Evolutionary conservation across 257 asterid species (phyloP).

Genomic region (Thymus mandschuricus): DNA sequence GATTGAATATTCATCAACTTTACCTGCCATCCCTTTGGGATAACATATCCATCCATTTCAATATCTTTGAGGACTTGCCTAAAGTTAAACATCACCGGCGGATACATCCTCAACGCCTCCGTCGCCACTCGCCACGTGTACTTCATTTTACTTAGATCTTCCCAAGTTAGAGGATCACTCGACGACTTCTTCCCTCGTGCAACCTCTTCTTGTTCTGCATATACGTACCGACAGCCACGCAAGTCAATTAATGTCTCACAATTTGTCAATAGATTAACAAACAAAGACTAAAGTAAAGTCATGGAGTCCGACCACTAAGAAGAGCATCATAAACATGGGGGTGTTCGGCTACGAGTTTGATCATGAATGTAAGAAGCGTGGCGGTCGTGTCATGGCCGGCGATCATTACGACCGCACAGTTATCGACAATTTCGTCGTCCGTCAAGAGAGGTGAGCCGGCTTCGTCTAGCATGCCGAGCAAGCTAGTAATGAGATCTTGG

Average conservation of each 20-base stretch:
- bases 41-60: conserved; percentile 22
- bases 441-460: too few relatives aligned
- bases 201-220: conserved; percentile 30
- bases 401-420: too few relatives aligned
- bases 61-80: conserved; percentile 19
- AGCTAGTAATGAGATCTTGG: too few relatives aligned
- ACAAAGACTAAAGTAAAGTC: not conserved
- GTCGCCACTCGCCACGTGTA: conserved; percentile 28
- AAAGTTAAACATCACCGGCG: conserved; percentile 18
- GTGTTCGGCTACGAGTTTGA: too few relatives aligned
- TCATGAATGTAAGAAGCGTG: too few relatives aligned
- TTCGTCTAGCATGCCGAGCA: too few relatives aligned
- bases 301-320: not conserved
- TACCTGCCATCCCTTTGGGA: conserved; percentile 36
- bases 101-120: conserved; percentile 28
- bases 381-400: too few relatives aligned
- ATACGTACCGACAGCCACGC: too few relatives aligned
- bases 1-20: too few relatives aligned
- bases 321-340: conserved; percentile 18
- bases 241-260: too few relatives aligned
- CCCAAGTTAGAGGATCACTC: conserved; percentile 23
- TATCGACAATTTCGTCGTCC: too few relatives aligned
- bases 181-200: conserved; percentile 4
- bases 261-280: not conserved
- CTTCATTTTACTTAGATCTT: conserved; percentile 30